phyloP scores from a whole-genome alignment of 495 filamentous ascomycete species.

The Daldinia childiae region DNA sequence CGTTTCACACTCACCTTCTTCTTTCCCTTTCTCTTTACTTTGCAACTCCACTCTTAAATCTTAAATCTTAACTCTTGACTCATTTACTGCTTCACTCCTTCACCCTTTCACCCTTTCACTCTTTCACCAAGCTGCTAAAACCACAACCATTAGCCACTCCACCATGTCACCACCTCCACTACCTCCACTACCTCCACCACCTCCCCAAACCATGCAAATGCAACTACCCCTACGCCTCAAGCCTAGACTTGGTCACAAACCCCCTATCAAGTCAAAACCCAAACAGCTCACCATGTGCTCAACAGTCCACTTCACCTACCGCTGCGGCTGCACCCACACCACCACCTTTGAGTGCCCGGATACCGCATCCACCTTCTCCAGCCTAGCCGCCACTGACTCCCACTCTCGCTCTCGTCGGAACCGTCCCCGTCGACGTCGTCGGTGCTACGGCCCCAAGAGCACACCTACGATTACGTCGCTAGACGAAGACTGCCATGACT shows the following conservation, averaged over 20 bases:
- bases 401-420: neutral
- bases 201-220: neutral
- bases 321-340: slow-evolving; percentile 37
- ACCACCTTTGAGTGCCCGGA: slow-evolving; percentile 35
- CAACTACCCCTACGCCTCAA: neutral
- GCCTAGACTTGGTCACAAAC: neutral
- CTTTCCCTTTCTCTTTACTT: neutral
- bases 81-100: neutral
- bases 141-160: no score
- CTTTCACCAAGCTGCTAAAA: neutral
- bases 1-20: neutral
- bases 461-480: slow-evolving; percentile 5
- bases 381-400: neutral
- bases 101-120: neutral
- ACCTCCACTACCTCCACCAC: no score
- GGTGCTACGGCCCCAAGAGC: neutral
- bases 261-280: neutral
- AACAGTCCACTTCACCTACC: slow-evolving; percentile 34
- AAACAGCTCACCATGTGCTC: slow-evolving; percentile 34
- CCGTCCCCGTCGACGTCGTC: neutral
- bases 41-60: neutral
- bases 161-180: neutral
- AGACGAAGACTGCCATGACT: slow-evolving; percentile 40
- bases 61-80: no score
- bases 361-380: neutral